A percentile compares a stretch with the other conserved stretches of the same genome.
These are phyloP conservation scores for Lasiodiplodia theobromae DNA, from an alignment of 2,329 filamentous ascomycete species.

Conservation along the genomic window DNA sequence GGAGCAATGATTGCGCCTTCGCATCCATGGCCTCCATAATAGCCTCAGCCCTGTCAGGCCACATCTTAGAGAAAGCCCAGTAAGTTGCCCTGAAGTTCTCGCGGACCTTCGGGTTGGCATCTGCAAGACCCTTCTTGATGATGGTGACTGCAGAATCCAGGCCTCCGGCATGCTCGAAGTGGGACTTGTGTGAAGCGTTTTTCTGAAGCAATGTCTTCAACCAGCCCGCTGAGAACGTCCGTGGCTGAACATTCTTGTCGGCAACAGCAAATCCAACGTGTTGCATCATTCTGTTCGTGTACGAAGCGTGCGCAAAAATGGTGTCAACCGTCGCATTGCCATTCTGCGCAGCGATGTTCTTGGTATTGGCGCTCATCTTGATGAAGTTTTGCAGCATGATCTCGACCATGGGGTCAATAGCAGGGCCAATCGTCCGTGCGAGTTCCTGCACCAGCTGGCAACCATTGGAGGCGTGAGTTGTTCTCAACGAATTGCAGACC, in stretches of 20 bases:
- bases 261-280: slow-evolving; percentile 83
- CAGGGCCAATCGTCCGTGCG: slow-evolving; percentile 75
- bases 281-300: slow-evolving; percentile 80
- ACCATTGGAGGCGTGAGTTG: slow-evolving; percentile 87
- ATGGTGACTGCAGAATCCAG: slow-evolving; percentile 86
- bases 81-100: slow-evolving; percentile 86
- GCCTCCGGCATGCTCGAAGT: slow-evolving; percentile 84
- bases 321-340: slow-evolving; percentile 82
- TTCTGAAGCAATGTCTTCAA: slow-evolving; percentile 81
- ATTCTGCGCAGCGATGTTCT: slow-evolving; percentile 88
- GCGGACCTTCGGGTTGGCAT: slow-evolving; percentile 88
- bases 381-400: slow-evolving; percentile 87
- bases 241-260: slow-evolving; percentile 92
- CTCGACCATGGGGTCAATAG: slow-evolving; percentile 87
- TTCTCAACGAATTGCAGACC: slow-evolving; percentile 80
- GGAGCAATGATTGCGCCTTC: slow-evolving; percentile 79
- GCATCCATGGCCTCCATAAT: slow-evolving; percentile 81
- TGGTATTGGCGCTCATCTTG: slow-evolving; percentile 87
- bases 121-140: slow-evolving; percentile 85
- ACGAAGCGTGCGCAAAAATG: slow-evolving; percentile 80
- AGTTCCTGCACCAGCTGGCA: slow-evolving; percentile 86
- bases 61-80: slow-evolving; percentile 81
- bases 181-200: slow-evolving; percentile 77
- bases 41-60: slow-evolving; percentile 77
- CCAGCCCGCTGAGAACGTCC: slow-evolving; percentile 82